Conservation (phyloP, 1,139 yeast species). For the Candida sanyaensis region DNA sequence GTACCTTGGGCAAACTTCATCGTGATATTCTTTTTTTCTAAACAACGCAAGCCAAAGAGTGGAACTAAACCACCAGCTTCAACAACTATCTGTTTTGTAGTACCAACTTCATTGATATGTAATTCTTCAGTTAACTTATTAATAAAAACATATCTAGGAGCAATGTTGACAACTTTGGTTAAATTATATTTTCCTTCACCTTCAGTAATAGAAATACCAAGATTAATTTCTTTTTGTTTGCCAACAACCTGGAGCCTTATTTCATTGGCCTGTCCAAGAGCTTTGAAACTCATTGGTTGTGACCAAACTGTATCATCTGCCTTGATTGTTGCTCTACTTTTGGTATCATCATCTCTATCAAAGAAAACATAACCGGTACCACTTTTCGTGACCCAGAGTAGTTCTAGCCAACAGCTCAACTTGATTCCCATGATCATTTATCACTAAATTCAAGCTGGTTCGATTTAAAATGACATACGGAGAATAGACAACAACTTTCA, state of each 20-base stretch:
- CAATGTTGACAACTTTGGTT: conserved; percentile 74
- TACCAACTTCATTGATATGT: conserved; percentile 69
- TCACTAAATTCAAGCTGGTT: conserved; percentile 66
- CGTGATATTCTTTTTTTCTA: conserved; percentile 53
- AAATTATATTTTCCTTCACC: conserved; percentile 86
- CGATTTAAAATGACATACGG: conserved; percentile 85
- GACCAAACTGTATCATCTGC: conserved; percentile 80
- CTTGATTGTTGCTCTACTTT: conserved; percentile 68
- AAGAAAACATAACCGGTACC: conserved; percentile 82
- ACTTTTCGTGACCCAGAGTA: conserved; percentile 24
- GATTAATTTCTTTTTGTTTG: conserved; percentile 65
- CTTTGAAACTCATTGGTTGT: conserved; percentile 78
- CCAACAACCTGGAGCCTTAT: conserved; percentile 59
- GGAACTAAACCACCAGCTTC: conserved; percentile 58
- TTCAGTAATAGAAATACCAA: conserved; percentile 76
- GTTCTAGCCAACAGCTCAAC: conserved; percentile 33
- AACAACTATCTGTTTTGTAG: conserved; percentile 47
- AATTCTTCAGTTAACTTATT: conserved; percentile 62
- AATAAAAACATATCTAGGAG: conserved; percentile 80
- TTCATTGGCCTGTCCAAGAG: conserved; percentile 81
- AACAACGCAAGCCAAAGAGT: conserved; percentile 59
- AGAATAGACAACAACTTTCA: conserved; percentile 69
- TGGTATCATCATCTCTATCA: conserved; percentile 55
- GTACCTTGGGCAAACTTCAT: conserved; percentile 60
- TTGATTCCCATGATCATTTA: conserved; percentile 61